Conservation (phyloP, 176 grass and related monocot genomes). For the Zoysia pacifica region DNA sequence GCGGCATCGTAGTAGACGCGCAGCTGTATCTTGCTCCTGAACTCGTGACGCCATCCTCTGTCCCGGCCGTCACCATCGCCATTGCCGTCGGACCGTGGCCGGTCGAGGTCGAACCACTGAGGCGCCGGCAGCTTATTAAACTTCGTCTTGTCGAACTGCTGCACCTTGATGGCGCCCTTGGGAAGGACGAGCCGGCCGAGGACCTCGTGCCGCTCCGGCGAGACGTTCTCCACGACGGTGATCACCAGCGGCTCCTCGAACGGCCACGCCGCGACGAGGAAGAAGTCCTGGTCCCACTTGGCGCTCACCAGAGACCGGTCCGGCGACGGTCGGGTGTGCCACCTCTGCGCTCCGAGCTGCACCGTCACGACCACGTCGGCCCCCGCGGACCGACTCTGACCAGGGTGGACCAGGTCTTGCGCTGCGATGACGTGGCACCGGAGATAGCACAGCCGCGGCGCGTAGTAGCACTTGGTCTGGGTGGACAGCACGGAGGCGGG, state of each 20-base stretch:
- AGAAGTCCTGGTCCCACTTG: constrained; percentile 42
- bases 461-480: constrained; percentile 29
- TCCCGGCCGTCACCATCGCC: background rate
- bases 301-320: background rate
- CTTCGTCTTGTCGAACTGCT: constrained; percentile 9
- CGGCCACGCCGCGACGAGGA: constrained; percentile 42
- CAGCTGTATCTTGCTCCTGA: constrained; percentile 46
- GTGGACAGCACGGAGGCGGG: background rate
- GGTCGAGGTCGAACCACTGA: constrained; percentile 34
- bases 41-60: constrained; percentile 3
- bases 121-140: background rate
- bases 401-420: constrained; percentile 38
- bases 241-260: constrained; percentile 45
- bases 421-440: constrained; percentile 41
- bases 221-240: constrained; percentile 13
- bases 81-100: background rate
- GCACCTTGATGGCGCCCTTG: constrained; percentile 23
- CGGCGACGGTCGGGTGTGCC: background rate
- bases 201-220: constrained; percentile 15
- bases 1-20: constrained; percentile 39
- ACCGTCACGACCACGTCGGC: background rate
- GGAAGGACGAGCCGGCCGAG: background rate
- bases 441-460: constrained; percentile 51
- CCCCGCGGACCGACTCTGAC: background rate
- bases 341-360: constrained; percentile 26